These are phyloP conservation scores for Ceratobasidium sp. DNA, from an alignment of 1,284 basidiomycete species.

Conservation along the genomic window DNA sequence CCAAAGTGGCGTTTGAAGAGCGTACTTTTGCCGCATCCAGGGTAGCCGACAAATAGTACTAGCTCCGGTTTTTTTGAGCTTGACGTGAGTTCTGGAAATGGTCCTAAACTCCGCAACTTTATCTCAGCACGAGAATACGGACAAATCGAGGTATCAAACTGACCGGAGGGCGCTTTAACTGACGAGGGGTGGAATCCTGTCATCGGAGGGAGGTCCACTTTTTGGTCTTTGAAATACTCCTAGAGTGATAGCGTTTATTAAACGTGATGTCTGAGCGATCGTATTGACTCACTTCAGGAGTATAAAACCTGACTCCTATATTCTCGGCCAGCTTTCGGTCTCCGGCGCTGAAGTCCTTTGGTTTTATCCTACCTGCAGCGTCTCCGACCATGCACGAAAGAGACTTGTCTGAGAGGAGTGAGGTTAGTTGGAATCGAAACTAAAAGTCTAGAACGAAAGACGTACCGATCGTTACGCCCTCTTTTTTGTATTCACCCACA, in stretches of 20 bases:
- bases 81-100: conserved; percentile 70
- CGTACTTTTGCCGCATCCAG: conserved; percentile 88
- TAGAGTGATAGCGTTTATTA: conserved; percentile 55
- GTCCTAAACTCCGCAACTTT: conserved; percentile 60
- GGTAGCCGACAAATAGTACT: conserved; percentile 90
- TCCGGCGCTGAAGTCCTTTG: conserved; percentile 79
- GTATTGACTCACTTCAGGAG: conserved; percentile 67
- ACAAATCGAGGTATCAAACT: background rate
- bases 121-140: no score
- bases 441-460: conserved; percentile 20
- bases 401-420: conserved; percentile 27
- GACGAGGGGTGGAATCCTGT: conserved; percentile 66
- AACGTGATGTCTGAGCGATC: background rate
- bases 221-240: conserved; percentile 84
- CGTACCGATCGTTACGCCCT: conserved; percentile 77
- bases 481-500: conserved; percentile 70
- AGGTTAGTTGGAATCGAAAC: background rate
- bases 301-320: conserved; percentile 77
- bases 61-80: conserved; percentile 62
- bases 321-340: conserved; percentile 91
- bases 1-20: conserved; percentile 82
- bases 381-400: conserved; percentile 90
- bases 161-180: conserved; percentile 40
- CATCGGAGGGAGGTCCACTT: conserved; percentile 63
- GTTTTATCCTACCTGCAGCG: conserved; percentile 78